Conservation (phyloP, 2,329 filamentous ascomycete genomes). For the Penicillium hesseltinei region DNA sequence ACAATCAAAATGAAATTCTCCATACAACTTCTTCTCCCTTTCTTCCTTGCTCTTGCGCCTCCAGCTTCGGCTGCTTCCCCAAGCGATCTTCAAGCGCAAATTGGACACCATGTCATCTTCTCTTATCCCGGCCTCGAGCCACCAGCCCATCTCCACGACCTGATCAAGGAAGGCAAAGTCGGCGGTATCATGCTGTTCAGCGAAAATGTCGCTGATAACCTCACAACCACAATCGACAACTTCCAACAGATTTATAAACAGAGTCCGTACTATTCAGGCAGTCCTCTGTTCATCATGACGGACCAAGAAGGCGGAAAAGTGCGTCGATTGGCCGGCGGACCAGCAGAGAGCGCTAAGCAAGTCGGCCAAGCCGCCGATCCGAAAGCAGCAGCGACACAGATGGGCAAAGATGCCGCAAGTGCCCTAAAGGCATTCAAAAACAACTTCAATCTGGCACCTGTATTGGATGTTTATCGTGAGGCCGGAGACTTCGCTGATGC, state of each 20-base stretch:
- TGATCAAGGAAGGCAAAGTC: constrained; percentile 30
- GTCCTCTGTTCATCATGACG: constrained; percentile 32
- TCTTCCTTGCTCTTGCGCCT: background rate
- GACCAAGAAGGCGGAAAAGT: constrained; percentile 37
- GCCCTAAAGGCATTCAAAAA: constrained; percentile 18
- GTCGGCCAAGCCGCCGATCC: constrained; percentile 24
- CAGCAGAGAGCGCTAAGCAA: constrained; percentile 24
- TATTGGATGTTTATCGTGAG: constrained; percentile 31
- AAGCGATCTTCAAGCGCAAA: constrained; percentile 14
- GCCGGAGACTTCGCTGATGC: constrained; percentile 28
- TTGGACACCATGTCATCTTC: constrained; percentile 33
- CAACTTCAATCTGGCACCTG: constrained; percentile 30
- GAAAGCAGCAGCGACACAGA: constrained; percentile 17
- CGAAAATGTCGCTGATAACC: constrained; percentile 28
- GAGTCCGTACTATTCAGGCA: constrained; percentile 20
- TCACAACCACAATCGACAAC: constrained; percentile 19
- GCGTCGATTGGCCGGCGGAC: constrained; percentile 27
- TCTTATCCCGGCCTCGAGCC: constrained; percentile 30
- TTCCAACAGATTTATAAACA: constrained; percentile 27
- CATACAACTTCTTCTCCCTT: constrained; percentile 1
- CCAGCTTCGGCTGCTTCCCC: background rate
- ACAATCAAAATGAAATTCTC: constrained; percentile 6
- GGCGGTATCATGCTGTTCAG: constrained; percentile 35
- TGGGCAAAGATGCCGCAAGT: constrained; percentile 23
- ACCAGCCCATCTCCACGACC: constrained; percentile 23